Evolutionary conservation across 306 rosid species (phyloP), one percentile per base, ranked within the genome.

Genomic region (Sechiopsis laciniata): DNA sequence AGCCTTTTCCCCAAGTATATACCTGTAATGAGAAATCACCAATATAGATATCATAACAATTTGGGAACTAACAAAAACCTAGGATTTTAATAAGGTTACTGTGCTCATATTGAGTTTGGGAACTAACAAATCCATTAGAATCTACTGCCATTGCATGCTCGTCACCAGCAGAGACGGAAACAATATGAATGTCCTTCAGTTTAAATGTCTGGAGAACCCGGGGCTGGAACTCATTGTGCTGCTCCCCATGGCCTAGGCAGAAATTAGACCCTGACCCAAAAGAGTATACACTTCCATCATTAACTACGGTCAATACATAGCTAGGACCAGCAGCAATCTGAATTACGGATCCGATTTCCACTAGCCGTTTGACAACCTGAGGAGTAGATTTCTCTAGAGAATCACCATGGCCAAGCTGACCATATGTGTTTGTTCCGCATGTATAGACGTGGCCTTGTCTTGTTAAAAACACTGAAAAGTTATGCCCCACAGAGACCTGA

Each of bases 221-320:
- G 65, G 98, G 97, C 68, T 77, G 89, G 75, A 88, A 76, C 80
- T 93, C 98, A 55, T 85, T 71, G 9, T 88, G 98, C 71, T 88
- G 97, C 76, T 90, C 97, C 29, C 98, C 98, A 48, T 90, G 98
- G 81, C 98, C 98, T 50, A 93, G 98, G 83, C 97, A 93, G 79
- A 93, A 93, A 79, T 88, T 86, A 77, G 93, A 82, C 60, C 98
- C 98, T 11, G 90, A 87, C 14, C 98, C 97, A n/a, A 88, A 90
- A 71, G 98, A 87, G 90, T 88, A 90, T 71, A 87, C 82, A 58
- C 76, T 46, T 71, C 98, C 98, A 71, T 78, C 82, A 51, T 84
- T 89, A 22, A 78, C 81, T 55, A 93, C 89, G 37, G 90, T 88
- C 75, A 93, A 83, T 61, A 84, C 87, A 42, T 88, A 93, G 74